A percentile compares a stretch with the other conserved stretches of the same genome.
Evolutionary conservation across 2,329 filamentous ascomycete genomes (phyloP).

Genomic region (Fusarium tupiense): DNA sequence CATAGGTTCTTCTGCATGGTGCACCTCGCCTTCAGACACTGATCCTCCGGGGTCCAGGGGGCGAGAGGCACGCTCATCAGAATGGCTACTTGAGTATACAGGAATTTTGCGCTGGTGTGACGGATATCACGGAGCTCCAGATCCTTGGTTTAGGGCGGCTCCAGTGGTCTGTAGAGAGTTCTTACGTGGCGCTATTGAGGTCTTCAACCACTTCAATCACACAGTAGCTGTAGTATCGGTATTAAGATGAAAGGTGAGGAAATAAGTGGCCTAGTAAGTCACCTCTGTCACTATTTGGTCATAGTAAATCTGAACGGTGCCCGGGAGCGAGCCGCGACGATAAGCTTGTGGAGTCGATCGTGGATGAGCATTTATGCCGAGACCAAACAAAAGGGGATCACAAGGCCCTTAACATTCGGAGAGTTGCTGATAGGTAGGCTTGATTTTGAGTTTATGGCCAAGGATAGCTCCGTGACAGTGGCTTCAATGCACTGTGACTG

Average conservation of each 20-base stretch:
- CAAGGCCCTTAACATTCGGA: not conserved
- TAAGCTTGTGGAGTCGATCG: not conserved
- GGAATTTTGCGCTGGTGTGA: too few relatives aligned
- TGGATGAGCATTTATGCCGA: rapidly evolving
- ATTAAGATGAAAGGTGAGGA: not conserved
- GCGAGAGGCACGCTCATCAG: too few relatives aligned
- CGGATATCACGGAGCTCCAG: too few relatives aligned
- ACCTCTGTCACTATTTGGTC: not conserved
- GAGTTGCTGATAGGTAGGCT: not conserved
- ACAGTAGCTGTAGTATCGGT: not conserved
- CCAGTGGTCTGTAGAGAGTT: not conserved
- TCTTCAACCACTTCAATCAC: rapidly evolving
- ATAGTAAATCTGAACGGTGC: not conserved
- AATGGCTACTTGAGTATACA: too few relatives aligned
- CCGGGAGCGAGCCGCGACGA: not conserved
- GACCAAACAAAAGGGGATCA: rapidly evolving
- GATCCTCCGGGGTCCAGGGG: too few relatives aligned
- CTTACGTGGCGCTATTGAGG: too few relatives aligned
- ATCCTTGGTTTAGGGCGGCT: too few relatives aligned
- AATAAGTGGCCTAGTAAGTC: rapidly evolving
- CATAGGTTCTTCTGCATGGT: too few relatives aligned
- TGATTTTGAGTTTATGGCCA: not conserved
- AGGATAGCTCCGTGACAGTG: not conserved
- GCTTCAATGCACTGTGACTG: not conserved
- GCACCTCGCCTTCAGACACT: too few relatives aligned